phyloP scores from a whole-genome alignment of 108 stramenopile genomes.

The Cyclotella choctawhatcheeana region DNA sequence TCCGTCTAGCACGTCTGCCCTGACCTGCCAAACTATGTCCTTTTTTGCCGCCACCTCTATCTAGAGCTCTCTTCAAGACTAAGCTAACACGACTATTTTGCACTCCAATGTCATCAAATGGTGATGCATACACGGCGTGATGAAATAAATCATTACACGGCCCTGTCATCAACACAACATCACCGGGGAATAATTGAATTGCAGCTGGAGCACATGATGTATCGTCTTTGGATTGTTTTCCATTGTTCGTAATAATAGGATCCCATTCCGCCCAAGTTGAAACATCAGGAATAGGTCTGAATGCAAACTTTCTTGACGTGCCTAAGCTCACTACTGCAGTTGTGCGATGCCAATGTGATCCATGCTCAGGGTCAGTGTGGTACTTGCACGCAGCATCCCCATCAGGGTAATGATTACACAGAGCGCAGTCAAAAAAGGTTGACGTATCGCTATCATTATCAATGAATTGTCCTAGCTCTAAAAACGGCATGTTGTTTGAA shows the following conservation, averaged over 20 bases:
- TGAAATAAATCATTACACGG: slow-evolving; percentile 75
- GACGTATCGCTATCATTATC: background rate
- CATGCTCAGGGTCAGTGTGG: slow-evolving; percentile 81
- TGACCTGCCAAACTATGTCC: slow-evolving; percentile 64
- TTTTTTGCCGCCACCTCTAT: slow-evolving; percentile 50
- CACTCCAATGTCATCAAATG: slow-evolving; percentile 19
- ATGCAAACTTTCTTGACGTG: slow-evolving; percentile 64
- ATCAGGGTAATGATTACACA: slow-evolving; percentile 77
- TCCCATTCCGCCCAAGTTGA: slow-evolving; percentile 63
- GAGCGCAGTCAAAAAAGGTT: slow-evolving; percentile 72
- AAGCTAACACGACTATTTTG: slow-evolving; percentile 58
- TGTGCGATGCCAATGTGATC: slow-evolving; percentile 64
- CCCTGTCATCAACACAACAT: slow-evolving; percentile 71
- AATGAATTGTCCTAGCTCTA: slow-evolving; percentile 37
- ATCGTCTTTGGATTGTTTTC: slow-evolving; percentile 31
- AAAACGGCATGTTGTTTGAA: slow-evolving; percentile 23
- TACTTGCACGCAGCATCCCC: slow-evolving; percentile 71
- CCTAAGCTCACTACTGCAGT: slow-evolving; percentile 68
- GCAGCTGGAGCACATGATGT: slow-evolving; percentile 48
- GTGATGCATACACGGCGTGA: slow-evolving; percentile 70
- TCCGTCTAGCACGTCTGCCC: slow-evolving; percentile 49
- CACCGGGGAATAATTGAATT: slow-evolving; percentile 66
- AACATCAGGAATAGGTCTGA: slow-evolving; percentile 63
- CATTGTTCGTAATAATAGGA: background rate
- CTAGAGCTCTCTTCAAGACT: slow-evolving; percentile 71